Conservation (phyloP, 495 filamentous ascomycete species). For the Aspergillus biplanus region DNA sequence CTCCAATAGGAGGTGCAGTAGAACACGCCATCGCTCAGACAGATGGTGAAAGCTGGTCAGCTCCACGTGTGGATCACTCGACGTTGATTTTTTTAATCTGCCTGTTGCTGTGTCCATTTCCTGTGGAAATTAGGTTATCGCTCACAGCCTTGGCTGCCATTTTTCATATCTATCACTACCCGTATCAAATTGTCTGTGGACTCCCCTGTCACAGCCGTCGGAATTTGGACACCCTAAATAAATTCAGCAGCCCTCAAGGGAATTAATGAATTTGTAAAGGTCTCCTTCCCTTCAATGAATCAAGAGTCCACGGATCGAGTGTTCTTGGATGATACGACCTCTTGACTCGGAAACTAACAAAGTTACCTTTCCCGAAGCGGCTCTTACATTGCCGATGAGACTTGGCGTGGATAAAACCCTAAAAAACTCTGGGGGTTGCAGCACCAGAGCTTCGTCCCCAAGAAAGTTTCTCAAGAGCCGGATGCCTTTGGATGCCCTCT, state of each 20-base stretch:
- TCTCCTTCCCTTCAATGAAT: too few species aligned
- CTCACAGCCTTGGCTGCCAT: not conserved
- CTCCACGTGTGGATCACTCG: slow-evolving; percentile 29
- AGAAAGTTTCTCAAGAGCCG: too few species aligned
- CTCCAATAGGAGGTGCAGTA: slow-evolving; percentile 30
- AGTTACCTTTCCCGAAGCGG: slow-evolving; percentile 1
- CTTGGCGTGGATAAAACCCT: slow-evolving; percentile 16
- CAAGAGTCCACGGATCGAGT: too few species aligned
- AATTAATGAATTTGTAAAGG: too few species aligned
- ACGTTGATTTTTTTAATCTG: slow-evolving; percentile 18
- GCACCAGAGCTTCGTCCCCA: too few species aligned
- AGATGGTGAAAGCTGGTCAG: slow-evolving; percentile 37
- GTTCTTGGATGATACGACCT: not conserved
- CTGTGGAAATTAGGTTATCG: not conserved
- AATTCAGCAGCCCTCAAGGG: too few species aligned
- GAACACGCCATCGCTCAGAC: slow-evolving; percentile 40
- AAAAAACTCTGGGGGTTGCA: slow-evolving; percentile 7
- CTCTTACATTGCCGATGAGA: slow-evolving; percentile 11
- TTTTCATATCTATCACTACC: too few species aligned
- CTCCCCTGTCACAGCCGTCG: too few species aligned
- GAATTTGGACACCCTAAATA: too few species aligned
- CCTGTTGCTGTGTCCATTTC: slow-evolving; percentile 23
- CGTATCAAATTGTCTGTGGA: too few species aligned
- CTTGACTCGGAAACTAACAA: not conserved
- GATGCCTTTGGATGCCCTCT: not conserved